Evolutionary conservation across 257 asterid species (phyloP).

Genomic region (Petunia secreta): DNA sequence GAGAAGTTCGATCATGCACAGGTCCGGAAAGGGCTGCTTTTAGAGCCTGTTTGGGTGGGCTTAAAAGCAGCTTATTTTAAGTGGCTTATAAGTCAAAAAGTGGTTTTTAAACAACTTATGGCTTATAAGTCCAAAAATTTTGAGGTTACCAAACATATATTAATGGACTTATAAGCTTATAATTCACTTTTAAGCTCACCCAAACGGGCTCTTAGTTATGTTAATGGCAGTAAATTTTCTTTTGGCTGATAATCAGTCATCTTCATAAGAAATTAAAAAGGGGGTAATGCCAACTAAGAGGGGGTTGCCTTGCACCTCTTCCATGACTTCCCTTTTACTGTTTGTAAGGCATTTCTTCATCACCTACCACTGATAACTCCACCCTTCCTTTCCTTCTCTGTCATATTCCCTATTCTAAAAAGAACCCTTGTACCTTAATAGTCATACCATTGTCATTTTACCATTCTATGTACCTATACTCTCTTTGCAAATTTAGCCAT

Average conservation of each 20-base stretch:
- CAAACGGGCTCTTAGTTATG: not conserved
- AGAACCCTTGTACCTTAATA: slow-evolving; percentile 10
- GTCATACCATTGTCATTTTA: not conserved
- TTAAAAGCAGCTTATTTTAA: too few species aligned
- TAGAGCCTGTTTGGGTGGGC: too few species aligned
- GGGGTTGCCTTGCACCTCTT: slow-evolving; percentile 47
- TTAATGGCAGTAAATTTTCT: slow-evolving; percentile 17
- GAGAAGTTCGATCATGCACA: too few species aligned
- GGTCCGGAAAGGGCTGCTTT: too few species aligned
- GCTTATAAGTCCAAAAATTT: too few species aligned
- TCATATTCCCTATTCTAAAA: slow-evolving; percentile 45
- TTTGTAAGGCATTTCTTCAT: slow-evolving; percentile 56
- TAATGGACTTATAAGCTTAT: too few species aligned
- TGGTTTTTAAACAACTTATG: too few species aligned
- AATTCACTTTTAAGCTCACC: too few species aligned
- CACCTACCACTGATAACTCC: slow-evolving; percentile 84
- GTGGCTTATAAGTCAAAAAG: too few species aligned
- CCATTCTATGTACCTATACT: slow-evolving; percentile 53
- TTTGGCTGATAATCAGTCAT: slow-evolving; percentile 41
- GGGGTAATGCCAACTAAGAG: slow-evolving; percentile 40
- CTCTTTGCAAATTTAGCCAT: slow-evolving; percentile 45
- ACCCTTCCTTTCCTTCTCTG: slow-evolving; percentile 52
- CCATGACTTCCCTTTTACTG: slow-evolving; percentile 67
- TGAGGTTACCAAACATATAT: too few species aligned
- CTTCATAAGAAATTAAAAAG: slow-evolving; percentile 39